phyloP scores from a whole-genome alignment of 257 asterid genomes.

The Plantago ovata region DNA sequence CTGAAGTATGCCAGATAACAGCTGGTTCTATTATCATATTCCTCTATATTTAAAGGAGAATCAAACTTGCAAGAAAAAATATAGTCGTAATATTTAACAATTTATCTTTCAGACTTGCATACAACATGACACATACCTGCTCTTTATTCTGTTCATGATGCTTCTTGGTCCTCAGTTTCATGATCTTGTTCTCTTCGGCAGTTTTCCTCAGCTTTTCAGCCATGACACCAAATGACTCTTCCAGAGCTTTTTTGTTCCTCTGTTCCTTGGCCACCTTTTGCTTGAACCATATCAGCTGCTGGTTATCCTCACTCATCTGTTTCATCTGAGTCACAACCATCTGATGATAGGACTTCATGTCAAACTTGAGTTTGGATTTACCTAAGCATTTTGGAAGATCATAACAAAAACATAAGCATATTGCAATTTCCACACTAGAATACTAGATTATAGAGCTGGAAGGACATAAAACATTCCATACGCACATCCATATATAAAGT shows the following conservation, averaged over 20 bases:
- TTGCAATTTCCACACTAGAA: not conserved
- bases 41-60: too few relatives aligned
- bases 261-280: slow-evolving; percentile 44
- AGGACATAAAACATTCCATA: too few relatives aligned
- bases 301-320: slow-evolving; percentile 75
- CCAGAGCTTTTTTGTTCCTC: slow-evolving; percentile 42
- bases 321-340: slow-evolving; percentile 50
- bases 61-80: too few relatives aligned
- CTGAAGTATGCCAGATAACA: too few relatives aligned
- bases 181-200: slow-evolving; percentile 32
- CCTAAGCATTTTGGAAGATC: slow-evolving; percentile 30
- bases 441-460: too few relatives aligned
- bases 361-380: slow-evolving; percentile 56
- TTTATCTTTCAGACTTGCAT: too few relatives aligned
- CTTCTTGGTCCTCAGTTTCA: slow-evolving; percentile 41
- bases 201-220: slow-evolving; percentile 43
- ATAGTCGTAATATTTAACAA: too few relatives aligned
- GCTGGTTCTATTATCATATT: too few relatives aligned
- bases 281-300: slow-evolving; percentile 44
- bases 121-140: slow-evolving; percentile 49
- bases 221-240: slow-evolving; percentile 29
- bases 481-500: not conserved
- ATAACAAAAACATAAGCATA: slow-evolving; percentile 11
- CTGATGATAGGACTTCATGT: slow-evolving; percentile 50
- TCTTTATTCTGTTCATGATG: slow-evolving; percentile 59